Evolutionary conservation across 805 yeast genomes (phyloP), one percentile per base, ranked within the genome.

Genomic region (Kazachstania taianensis): DNA sequence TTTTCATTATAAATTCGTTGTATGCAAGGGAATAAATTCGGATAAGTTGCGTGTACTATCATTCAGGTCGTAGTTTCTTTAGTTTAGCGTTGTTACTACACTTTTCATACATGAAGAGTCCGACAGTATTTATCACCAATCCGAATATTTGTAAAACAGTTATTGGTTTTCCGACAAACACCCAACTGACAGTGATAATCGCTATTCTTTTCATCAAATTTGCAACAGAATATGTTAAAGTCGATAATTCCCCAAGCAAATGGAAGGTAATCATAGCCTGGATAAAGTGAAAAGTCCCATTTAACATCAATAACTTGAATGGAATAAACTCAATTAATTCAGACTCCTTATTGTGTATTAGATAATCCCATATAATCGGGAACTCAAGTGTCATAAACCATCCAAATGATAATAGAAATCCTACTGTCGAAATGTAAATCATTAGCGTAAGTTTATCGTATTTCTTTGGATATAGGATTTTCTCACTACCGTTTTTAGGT

Each of bases 161-260:
- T n/a, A 76, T 57, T 13, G 50, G 46, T 16, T 67, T 69, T 18
- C 78, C 78, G 25, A 67, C 70, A 66, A 70, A 72, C 28, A 80
- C 40, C 63, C 87, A 81, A 48, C 94, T 82, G 1, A 79, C 78
- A 2, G 80, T 69, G 29, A 86, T 85, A 20, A 86, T 73, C 1
- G 83, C 81, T n/a, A 86, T 81, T 49, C 94, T 74, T 61, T 86
- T 86, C 73, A 86, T 72, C 72, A 86, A 71, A 29, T 83, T 76
- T 3, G 95, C 94, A 39, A 86, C 78, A 2, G 94, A 81, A 59
- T 84, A 86, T 3, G 92, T 74, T 9, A 86, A 77, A 0, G 96
- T 83, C 2, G 94, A 81, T 5, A 86, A 69, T 52, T 78, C 72
- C 15, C 94, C 92, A 30, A 86, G 61, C 22, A 86, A 65, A 60